phyloP scores from a whole-genome alignment of 345 rosid species.

The Pseudoturritis turrita region DNA sequence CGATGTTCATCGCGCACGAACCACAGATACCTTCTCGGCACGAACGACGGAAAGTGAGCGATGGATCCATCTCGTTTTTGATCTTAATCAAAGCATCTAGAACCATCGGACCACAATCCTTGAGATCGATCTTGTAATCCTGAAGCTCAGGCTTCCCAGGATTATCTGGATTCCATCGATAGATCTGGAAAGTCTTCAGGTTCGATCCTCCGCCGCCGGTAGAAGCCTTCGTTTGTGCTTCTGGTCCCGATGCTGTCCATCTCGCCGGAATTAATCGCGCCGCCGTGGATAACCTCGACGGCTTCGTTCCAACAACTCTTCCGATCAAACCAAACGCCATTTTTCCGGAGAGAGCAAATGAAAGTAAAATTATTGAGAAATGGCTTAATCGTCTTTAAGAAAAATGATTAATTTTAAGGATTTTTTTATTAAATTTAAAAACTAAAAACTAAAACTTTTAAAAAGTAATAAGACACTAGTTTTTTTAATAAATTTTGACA shows the following conservation, averaged over 20 bases:
- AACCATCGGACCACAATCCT: conserved; percentile 94
- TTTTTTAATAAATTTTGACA: no score
- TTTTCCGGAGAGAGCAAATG: background rate
- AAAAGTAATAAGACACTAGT: no score
- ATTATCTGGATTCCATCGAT: conserved; percentile 87
- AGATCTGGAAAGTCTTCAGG: conserved; percentile 79
- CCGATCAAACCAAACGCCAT: conserved; percentile 57
- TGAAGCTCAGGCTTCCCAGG: conserved; percentile 67
- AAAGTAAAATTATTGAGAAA: background rate
- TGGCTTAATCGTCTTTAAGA: background rate
- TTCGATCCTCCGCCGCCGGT: conserved; percentile 30
- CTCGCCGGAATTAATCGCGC: conserved; percentile 38
- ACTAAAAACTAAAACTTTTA: no score
- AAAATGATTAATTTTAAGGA: conserved; percentile 2
- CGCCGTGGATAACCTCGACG: conserved; percentile 20
- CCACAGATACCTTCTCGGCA: conserved; percentile 98
- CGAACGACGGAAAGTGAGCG: conserved; percentile 90
- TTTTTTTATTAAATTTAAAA: no score
- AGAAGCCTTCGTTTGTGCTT: conserved; percentile 48
- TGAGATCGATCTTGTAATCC: conserved; percentile 72
- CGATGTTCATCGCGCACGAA: conserved; percentile 94
- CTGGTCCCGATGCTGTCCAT: conserved; percentile 47
- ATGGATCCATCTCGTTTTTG: conserved; percentile 91
- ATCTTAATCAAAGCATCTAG: conserved; percentile 94
- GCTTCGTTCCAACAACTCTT: conserved; percentile 31